phyloP scores from a whole-genome alignment of 164 flowering plant species.

The Houttuynia cordata region DNA sequence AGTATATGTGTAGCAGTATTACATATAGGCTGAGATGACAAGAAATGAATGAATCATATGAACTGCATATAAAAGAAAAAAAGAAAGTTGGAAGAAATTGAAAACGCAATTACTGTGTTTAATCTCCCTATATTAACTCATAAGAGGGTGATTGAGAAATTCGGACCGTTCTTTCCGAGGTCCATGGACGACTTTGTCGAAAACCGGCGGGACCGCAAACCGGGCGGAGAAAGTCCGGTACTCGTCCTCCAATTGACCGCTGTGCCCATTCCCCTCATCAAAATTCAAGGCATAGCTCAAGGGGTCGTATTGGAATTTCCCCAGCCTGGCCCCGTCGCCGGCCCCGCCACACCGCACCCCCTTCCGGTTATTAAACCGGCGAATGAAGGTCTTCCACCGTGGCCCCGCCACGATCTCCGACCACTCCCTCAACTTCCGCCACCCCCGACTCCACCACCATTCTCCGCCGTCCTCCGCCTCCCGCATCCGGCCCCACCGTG shows the following conservation, averaged over 20 bases:
- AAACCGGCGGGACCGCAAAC: conserved; percentile 5
- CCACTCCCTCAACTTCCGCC: conserved; percentile 51
- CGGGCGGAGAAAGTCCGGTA: conserved; percentile 8
- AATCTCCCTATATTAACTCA: no score
- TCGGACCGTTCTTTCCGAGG: neutral
- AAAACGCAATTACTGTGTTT: no score
- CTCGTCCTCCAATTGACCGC: neutral
- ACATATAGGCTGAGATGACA: no score
- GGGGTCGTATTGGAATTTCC: conserved; percentile 64
- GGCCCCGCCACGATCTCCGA: conserved; percentile 82
- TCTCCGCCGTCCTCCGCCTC: conserved; percentile 2
- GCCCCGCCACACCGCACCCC: conserved; percentile 4
- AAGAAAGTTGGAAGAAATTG: no score
- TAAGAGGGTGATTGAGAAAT: neutral
- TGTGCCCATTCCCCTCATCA: conserved; percentile 30
- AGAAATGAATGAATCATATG: no score
- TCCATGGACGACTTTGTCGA: conserved; percentile 6
- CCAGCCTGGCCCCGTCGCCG: conserved; percentile 4
- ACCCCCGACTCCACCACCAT: conserved; percentile 12
- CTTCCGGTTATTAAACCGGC: conserved; percentile 37
- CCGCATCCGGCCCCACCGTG: conserved; percentile 1
- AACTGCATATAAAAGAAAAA: no score
- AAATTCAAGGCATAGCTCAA: conserved; percentile 72
- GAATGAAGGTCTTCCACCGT: conserved; percentile 77
- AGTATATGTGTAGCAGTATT: no score